phyloP scores from a whole-genome alignment of 2,329 filamentous ascomycete genomes.

The Neopestalotiopsis sp. region DNA sequence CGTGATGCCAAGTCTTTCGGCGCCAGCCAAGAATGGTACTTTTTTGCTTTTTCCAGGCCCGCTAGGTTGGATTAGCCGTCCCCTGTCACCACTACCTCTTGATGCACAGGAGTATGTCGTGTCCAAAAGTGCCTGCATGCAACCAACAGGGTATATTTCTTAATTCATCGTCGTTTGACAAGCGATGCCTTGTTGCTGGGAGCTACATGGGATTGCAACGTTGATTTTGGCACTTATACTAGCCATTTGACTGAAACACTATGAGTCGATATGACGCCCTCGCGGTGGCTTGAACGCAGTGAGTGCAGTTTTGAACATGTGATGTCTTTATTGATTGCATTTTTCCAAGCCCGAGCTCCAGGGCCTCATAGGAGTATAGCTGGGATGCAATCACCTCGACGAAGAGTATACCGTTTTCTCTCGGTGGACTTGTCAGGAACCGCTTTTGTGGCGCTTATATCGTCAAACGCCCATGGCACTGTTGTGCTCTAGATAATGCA shows the following conservation, averaged over 20 bases:
- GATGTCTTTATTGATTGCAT: no score
- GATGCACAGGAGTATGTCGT: not conserved
- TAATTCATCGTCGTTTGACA: no score
- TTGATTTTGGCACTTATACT: no score
- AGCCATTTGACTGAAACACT: no score
- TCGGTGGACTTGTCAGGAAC: not conserved
- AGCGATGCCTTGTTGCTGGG: no score
- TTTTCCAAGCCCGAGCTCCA: no score
- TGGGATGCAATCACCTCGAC: not conserved
- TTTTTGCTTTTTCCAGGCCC: not conserved
- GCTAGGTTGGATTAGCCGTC: not conserved
- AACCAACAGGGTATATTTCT: not conserved
- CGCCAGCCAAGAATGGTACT: not conserved
- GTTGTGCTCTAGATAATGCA: not conserved
- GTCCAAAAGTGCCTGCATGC: not conserved
- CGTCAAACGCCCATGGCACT: not conserved
- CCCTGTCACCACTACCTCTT: not conserved
- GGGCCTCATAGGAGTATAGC: no score
- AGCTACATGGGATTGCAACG: no score
- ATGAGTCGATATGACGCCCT: no score
- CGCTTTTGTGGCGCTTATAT: not conserved
- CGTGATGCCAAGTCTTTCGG: not conserved
- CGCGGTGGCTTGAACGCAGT: no score
- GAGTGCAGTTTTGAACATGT: no score
- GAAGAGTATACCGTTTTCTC: not conserved